phyloP scores from a whole-genome alignment of 495 filamentous ascomycete species.

The Daldinia caldariorum region DNA sequence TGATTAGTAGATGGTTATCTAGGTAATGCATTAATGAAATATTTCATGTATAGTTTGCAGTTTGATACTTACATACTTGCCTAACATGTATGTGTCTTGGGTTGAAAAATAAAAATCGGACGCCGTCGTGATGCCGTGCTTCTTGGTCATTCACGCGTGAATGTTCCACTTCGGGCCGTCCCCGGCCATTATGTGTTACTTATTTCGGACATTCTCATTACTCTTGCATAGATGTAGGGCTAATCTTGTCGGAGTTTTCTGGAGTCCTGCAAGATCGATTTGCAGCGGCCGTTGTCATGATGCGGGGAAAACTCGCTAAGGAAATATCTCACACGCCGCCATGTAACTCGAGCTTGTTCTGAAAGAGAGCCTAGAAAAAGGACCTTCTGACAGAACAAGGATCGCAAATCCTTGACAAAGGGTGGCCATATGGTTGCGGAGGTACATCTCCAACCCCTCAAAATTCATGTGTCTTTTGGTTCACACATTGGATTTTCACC shows the following conservation, averaged over 20 bases:
- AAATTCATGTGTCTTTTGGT: background rate
- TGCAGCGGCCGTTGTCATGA: background rate
- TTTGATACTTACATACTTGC: background rate
- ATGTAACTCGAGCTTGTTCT: background rate
- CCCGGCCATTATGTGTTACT: background rate
- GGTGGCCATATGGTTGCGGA: background rate
- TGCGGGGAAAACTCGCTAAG: background rate
- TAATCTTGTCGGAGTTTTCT: constrained; percentile 4
- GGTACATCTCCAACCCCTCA: background rate
- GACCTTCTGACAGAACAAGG: background rate
- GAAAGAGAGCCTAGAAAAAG: background rate
- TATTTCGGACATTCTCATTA: background rate
- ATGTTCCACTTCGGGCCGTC: background rate
- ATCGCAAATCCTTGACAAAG: background rate
- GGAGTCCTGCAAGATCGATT: constrained; percentile 5
- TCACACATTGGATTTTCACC: background rate
- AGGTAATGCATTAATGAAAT: background rate
- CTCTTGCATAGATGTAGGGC: background rate
- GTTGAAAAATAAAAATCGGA: background rate
- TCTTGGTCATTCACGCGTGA: background rate
- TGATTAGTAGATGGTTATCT: background rate
- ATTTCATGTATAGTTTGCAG: background rate
- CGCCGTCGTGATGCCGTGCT: background rate
- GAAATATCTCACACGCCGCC: background rate
- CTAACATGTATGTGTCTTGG: background rate